Base-by-base conservation (phyloP, 2,329 filamentous ascomycete species). In the Fusarium duplospermum region DNA sequence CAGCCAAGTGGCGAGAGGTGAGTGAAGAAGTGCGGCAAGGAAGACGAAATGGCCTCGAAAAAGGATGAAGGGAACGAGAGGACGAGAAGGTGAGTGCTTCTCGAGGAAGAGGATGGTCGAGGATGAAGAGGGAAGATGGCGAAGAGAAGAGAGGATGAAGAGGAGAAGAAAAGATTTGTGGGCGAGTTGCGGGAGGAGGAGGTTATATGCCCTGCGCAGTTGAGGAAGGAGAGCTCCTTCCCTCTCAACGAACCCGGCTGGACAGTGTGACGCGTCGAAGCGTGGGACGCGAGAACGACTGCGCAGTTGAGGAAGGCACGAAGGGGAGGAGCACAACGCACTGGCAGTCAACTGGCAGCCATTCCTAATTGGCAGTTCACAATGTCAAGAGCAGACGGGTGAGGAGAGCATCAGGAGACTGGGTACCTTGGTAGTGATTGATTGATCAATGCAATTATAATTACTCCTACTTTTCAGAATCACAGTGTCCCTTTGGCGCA, bases 231-330 rank as follows among this genome's bases (percentile, higher is more conserved):
- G 62, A 60, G 70, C 56, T 70, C 76, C 67, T 78, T 76, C 76
- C 73, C 47, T 70, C 57, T 60, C 31, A 45, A 64, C 22, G 40
- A 38, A 54, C 22, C 40, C 36, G 59, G 36, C 40, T 66, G 72
- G 76, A 78, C 69, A 65, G 76, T 45, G 62, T 74, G 72, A 74
- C 40, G 61, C 54, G 64, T 72, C 67, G 67, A 42, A 66, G 56
- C 42, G 4, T 22, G 22, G 42, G 36, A 27, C 16, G 57, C 24
- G 66, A 38, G 40, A 33, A 1, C n/a, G 6, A 64, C 24, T n/a
- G 31, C 22, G n/a, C 47, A 35, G 27, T 10, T 4, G 50, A 70
- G 72, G 66, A 71, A 77, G 69, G 66, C 57, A 58, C 58, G 29
- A 62, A 38, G 56, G 69, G 69, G 72, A 77, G 60, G 74, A 70